Conservation (phyloP, 2,329 filamentous ascomycete species). For the Chaetomiaceae sp. region DNA sequence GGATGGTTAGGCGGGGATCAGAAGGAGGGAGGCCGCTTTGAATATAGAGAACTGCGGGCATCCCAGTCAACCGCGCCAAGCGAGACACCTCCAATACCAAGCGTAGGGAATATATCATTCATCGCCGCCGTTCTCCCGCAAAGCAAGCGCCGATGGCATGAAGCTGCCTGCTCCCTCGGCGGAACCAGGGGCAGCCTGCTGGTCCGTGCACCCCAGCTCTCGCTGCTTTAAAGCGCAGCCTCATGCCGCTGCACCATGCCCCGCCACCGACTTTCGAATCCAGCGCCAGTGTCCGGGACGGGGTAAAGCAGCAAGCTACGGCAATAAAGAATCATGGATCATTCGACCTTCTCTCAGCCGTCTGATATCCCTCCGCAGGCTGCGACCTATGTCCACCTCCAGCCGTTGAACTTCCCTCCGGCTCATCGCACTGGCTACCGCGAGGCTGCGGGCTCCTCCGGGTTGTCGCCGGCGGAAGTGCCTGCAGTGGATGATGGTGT, state of each 20-base stretch:
- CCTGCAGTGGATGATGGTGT: neutral
- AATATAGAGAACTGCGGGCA: neutral
- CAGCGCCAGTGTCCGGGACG: neutral
- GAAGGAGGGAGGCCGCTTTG: neutral
- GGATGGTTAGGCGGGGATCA: neutral
- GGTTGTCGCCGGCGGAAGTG: neutral
- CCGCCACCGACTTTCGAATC: neutral
- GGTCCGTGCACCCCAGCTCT: neutral
- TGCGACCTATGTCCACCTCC: neutral
- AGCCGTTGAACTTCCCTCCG: neutral
- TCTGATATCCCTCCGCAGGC: neutral
- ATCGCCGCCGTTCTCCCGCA: neutral
- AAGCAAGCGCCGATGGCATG: neutral
- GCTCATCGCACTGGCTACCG: neutral
- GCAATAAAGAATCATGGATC: neutral
- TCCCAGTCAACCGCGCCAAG: neutral
- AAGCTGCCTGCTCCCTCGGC: neutral
- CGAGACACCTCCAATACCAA: neutral
- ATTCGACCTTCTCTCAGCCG: neutral
- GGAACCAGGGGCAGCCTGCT: neutral
- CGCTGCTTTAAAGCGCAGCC: conserved; percentile 3
- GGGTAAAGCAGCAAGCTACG: conserved; percentile 5
- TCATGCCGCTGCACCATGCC: neutral
- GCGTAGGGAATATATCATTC: neutral
- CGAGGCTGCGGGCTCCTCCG: neutral